These are phyloP conservation scores for Pterocarpus macrocarpus DNA, from an alignment of 306 rosid species.

Conservation along the genomic window DNA sequence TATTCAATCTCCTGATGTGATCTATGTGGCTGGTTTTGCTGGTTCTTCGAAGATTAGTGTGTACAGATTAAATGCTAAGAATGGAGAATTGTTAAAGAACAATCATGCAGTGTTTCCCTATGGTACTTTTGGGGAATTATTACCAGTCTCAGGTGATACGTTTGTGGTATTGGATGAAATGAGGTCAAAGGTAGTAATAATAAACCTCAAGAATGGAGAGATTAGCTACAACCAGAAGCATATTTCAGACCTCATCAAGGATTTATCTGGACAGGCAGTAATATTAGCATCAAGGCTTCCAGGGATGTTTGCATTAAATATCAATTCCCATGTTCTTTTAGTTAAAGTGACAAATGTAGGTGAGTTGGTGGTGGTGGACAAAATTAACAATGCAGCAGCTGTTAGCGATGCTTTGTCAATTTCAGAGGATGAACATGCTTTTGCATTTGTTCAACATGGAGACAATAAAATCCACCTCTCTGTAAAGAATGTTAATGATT, in stretches of 20 bases:
- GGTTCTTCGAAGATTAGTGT: constrained; percentile 71
- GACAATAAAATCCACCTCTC: constrained; percentile 67
- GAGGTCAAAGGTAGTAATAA: constrained; percentile 68
- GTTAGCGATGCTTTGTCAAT: constrained; percentile 78
- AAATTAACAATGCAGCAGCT: constrained; percentile 63
- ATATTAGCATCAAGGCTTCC: constrained; percentile 79
- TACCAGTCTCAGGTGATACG: constrained; percentile 68
- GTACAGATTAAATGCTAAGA: constrained; percentile 70
- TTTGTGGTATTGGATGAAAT: constrained; percentile 76
- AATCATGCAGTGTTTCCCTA: constrained; percentile 58
- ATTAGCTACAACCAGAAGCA: constrained; percentile 62
- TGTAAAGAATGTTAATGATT: constrained; percentile 71
- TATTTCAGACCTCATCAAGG: constrained; percentile 65
- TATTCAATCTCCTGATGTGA: constrained; percentile 66
- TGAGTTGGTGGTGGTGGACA: constrained; percentile 73
- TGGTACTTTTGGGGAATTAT: constrained; percentile 76
- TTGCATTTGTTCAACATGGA: constrained; percentile 76
- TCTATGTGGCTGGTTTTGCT: constrained; percentile 72
- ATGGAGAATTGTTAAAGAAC: constrained; percentile 81
- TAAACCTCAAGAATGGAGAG: constrained; percentile 71
- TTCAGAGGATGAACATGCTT: constrained; percentile 77
- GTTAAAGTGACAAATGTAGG: constrained; percentile 73
- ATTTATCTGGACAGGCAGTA: constrained; percentile 61
- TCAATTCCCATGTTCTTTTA: constrained; percentile 56
- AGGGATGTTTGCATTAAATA: constrained; percentile 71